Base-by-base conservation (phyloP, 257 asterid genomes). In the Schizonepeta tenuifolia region DNA sequence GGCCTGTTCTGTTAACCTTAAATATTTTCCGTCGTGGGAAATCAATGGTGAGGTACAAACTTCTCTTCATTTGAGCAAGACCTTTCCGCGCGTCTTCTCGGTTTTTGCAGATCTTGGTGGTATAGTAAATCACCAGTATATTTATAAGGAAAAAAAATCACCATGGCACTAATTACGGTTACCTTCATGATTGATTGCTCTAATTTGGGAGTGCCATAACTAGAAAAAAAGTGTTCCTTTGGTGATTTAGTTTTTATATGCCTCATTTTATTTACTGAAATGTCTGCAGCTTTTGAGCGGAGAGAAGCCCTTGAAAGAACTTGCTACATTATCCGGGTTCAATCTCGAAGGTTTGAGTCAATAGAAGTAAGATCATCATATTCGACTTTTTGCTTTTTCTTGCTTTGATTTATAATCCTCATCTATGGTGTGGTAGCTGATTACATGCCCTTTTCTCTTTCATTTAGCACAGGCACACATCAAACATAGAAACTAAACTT, bases 21-120 rank as follows among this genome's bases (percentile, higher is more conserved):
- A 88, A 71, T 93, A 87, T 59, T 88, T 93, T 74, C 98, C 97
- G 1, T 78, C 92, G 33, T 91, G 96, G 98, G 83, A 82, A 76
- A 89, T 93, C 69, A 86, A 91, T 71, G 96, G 91, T 41, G 79
- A 89, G 96, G 97, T 90, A 69, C 33, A 26, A 26, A 66, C 77
- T 54, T 62, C 53, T 58, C 38, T 65, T 58, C 67, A 65, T 70
- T 35, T 28, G 50, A 24, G 17, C 18, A 71, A 12, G 11, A 46
- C 6, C 17, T 31, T 24, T 35, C 18, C 43, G 1, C n/a, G n/a
- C n/a, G n/a, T 26, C 21, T 36, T 60, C 9, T 50, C 33, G 14
- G 20, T 49, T 20, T 60, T 38, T 28, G 24, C 7, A 2, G 12
- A 10, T 24, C 7, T 24, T 14, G 7, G 1, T 54, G n/a, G n/a